Conservation (phyloP, 495 filamentous ascomycete species). For the Neurospora sp. region DNA sequence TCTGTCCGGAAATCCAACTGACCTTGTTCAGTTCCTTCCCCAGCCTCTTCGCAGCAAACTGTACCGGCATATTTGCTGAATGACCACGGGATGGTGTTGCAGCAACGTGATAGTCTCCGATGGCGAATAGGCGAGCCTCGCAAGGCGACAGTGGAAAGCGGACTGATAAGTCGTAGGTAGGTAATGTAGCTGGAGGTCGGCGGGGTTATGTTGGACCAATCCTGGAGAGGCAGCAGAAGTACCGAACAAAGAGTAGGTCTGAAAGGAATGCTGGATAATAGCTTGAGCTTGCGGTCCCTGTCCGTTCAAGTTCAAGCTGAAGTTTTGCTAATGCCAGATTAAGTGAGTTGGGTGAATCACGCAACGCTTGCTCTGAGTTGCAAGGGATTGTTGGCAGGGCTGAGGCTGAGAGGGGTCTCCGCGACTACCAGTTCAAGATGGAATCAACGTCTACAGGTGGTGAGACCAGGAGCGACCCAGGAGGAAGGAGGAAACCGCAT, state of each 20-base stretch:
- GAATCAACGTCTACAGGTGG: not conserved
- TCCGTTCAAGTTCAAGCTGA: not conserved
- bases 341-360: not conserved
- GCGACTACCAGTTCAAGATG: not conserved
- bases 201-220: not conserved
- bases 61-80: constrained; percentile 24
- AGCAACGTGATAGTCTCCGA: not conserved
- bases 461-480: not conserved
- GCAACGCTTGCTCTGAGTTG: not conserved
- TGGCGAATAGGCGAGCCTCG: not conserved
- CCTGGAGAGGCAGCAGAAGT: not conserved
- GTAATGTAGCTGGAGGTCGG: not conserved
- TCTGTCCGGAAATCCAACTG: not conserved
- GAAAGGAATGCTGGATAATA: not conserved
- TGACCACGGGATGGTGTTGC: not conserved
- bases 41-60: constrained; percentile 39
- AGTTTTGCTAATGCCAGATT: not conserved
- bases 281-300: not conserved
- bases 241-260: not conserved
- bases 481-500: not conserved
- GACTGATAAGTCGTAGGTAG: not conserved
- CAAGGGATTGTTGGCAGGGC: not conserved
- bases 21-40: constrained; percentile 45
- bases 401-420: not conserved
- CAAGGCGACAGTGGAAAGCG: not conserved